phyloP scores from a whole-genome alignment of 768 basidiomycete species.

The Melanogaster broomeanus region DNA sequence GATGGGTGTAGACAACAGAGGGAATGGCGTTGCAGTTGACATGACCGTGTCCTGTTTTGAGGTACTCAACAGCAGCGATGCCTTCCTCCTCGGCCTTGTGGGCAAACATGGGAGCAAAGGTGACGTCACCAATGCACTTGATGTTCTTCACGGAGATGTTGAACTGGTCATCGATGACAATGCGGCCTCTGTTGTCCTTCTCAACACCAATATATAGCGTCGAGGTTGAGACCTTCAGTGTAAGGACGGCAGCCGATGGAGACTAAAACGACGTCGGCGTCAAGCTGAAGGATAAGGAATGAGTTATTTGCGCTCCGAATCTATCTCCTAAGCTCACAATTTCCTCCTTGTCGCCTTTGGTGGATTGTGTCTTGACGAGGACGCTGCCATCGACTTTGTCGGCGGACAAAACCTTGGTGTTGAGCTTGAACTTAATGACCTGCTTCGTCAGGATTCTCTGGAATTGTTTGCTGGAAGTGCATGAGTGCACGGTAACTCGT shows the following conservation, averaged over 20 bases:
- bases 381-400: slow-evolving; percentile 91
- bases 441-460: slow-evolving; percentile 90
- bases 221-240: slow-evolving; percentile 84
- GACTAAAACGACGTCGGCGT: slow-evolving; percentile 95
- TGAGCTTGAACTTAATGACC: slow-evolving; percentile 96
- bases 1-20: slow-evolving; percentile 95
- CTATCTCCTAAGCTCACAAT: too few species aligned
- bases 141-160: slow-evolving; percentile 87
- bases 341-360: slow-evolving; percentile 85
- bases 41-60: slow-evolving; percentile 92
- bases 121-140: slow-evolving; percentile 97
- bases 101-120: slow-evolving; percentile 98
- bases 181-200: slow-evolving; percentile 86
- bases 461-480: slow-evolving; percentile 76
- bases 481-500: neutral
- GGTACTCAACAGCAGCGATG: slow-evolving; percentile 94
- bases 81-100: slow-evolving; percentile 99
- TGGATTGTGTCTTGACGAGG: slow-evolving; percentile 80
- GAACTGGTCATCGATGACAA: slow-evolving; percentile 94
- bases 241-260: slow-evolving; percentile 94
- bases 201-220: slow-evolving; percentile 91
- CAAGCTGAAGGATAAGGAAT: slow-evolving; percentile 50
- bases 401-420: slow-evolving; percentile 90
- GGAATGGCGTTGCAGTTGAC: slow-evolving; percentile 97
- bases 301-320: too few species aligned